phyloP scores from a whole-genome alignment of 768 basidiomycete genomes.

The Lentinula detonsa region DNA sequence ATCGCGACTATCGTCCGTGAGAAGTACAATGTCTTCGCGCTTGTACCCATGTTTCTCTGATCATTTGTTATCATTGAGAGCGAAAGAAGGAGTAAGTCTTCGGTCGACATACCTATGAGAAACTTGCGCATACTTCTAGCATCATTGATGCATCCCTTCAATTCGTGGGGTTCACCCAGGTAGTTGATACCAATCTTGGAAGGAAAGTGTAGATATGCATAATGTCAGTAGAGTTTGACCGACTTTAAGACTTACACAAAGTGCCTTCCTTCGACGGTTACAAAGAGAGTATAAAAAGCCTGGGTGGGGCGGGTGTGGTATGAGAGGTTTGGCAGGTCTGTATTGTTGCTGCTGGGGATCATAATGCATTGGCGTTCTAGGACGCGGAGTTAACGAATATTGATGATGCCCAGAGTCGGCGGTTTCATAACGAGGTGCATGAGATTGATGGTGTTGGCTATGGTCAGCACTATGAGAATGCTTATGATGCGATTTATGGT shows the following conservation, averaged over 20 bases:
- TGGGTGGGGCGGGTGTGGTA: not conserved
- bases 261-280: conserved; percentile 16
- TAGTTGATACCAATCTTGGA: conserved; percentile 78
- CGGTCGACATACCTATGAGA: conserved; percentile 42
- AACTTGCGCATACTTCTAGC: conserved; percentile 65
- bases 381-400: not conserved
- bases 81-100: not conserved
- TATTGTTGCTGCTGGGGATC: not conserved
- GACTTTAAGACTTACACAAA: conserved; percentile 7
- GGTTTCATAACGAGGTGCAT: not conserved
- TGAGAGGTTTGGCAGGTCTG: not conserved
- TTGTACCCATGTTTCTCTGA: conserved; percentile 45
- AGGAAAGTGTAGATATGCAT: not conserved
- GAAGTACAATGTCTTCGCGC: conserved; percentile 57
- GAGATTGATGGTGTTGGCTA: not conserved
- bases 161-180: conserved; percentile 50
- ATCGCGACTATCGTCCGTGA: conserved; percentile 56
- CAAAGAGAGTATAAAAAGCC: conserved; percentile 16
- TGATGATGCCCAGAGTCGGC: not conserved
- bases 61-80: conserved; percentile 10
- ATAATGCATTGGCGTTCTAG: conserved; percentile 1
- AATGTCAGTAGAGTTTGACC: not conserved
- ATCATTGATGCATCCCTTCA: conserved; percentile 81
- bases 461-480: not conserved
- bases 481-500: not conserved